phyloP scores from a whole-genome alignment of 306 rosid genomes.

The Glycine soja region DNA sequence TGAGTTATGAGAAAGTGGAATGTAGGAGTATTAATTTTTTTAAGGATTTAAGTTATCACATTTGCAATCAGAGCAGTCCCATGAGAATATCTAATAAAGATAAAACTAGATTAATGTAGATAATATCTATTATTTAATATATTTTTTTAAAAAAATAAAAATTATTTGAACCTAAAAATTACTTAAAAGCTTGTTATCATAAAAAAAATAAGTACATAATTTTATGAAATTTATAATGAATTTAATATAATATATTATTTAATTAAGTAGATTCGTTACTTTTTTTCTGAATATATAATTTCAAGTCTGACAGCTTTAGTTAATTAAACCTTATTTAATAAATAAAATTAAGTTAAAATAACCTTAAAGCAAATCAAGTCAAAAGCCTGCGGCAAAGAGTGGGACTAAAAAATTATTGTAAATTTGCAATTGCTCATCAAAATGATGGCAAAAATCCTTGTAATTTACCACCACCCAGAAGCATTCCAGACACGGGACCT shows the following conservation, averaged over 20 bases:
- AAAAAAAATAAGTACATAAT: neutral
- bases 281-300: too few species aligned
- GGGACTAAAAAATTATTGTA: too few species aligned
- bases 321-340: neutral
- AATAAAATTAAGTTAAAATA: neutral
- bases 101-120: too few species aligned
- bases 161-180: neutral
- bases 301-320: neutral
- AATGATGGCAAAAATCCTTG: too few species aligned
- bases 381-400: neutral
- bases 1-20: too few species aligned
- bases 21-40: too few species aligned
- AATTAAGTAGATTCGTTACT: neutral
- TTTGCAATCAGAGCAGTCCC: conserved; percentile 26
- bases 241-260: neutral
- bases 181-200: neutral
- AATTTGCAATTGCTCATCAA: neutral
- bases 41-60: neutral
- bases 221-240: neutral
- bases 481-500: neutral
- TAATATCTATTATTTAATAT: too few species aligned
- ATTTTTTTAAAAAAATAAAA: too few species aligned
- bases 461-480: neutral
- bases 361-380: neutral
- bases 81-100: too few species aligned